Evolutionary conservation across 768 basidiomycete species (phyloP).

Genomic region (Psilocybe azurescens): DNA sequence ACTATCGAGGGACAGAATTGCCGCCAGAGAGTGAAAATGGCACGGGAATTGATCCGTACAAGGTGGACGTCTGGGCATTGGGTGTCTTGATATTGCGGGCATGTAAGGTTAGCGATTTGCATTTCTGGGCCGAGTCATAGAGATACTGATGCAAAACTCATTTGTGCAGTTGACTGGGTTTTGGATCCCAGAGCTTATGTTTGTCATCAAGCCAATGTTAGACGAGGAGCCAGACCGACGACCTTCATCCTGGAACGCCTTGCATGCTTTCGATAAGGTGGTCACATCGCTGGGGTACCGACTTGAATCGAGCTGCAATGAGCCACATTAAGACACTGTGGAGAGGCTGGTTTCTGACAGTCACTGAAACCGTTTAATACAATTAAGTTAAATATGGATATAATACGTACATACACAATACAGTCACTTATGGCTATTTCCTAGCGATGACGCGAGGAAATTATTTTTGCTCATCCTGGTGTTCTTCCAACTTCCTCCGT

Average conservation of each 20-base stretch:
- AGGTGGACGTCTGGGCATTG: slow-evolving; percentile 77
- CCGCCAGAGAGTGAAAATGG: slow-evolving; percentile 72
- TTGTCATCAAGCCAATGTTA: slow-evolving; percentile 66
- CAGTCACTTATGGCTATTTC: background rate
- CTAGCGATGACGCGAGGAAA: background rate
- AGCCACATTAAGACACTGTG: slow-evolving; percentile 11
- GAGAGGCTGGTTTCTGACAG: background rate
- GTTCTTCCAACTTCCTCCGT: slow-evolving; percentile 69
- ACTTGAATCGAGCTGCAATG: slow-evolving; percentile 23
- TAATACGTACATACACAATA: slow-evolving; percentile 15
- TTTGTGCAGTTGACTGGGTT: slow-evolving; percentile 56
- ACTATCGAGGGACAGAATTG: slow-evolving; percentile 64
- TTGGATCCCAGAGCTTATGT: slow-evolving; percentile 62
- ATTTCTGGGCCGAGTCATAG: background rate
- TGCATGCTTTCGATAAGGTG: slow-evolving; percentile 58
- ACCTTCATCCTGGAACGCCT: slow-evolving; percentile 52
- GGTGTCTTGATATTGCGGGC: slow-evolving; percentile 67
- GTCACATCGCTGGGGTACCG: slow-evolving; percentile 45
- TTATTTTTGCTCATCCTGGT: slow-evolving; percentile 14
- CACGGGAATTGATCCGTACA: slow-evolving; percentile 61
- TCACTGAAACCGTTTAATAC: slow-evolving; percentile 1
- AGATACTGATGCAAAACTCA: slow-evolving; percentile 7
- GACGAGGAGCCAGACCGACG: slow-evolving; percentile 52
- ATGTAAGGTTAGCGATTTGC: slow-evolving; percentile 55
- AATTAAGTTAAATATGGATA: slow-evolving; percentile 12